Evolutionary conservation across 768 basidiomycete species (phyloP), one percentile per base, ranked within the genome.

Genomic region (Termitomyces sp.): DNA sequence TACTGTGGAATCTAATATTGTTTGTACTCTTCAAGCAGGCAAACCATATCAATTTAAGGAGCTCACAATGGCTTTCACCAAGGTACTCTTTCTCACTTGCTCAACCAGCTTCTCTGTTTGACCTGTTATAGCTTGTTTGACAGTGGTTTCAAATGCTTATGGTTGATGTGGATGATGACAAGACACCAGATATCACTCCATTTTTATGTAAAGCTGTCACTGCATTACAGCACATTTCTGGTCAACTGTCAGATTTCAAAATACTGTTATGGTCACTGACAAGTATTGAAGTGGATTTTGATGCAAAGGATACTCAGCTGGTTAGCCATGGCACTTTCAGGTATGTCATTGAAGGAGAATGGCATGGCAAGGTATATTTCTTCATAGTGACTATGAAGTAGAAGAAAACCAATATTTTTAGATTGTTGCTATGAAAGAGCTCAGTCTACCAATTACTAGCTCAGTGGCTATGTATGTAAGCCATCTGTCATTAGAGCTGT

Each of bases 351-450:
- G 50, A 63, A 57, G 69, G 69, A 42, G 57, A 62, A n/a, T 68
- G 68, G 69, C 51, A 62, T 23, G 63, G 62, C n/a, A 60, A 64
- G 56, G 64, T 62, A 55, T 28, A 31, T 38, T 21, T 10, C 6
- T 53, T 48, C n/a, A 15, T 5, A 41, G 17, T 23, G 15, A 12
- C n/a, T 4, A 23, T 19, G 21, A 4, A 23, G 26, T 7, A 3
- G 12, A 4, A 12, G 17, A 5, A 11, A 38, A 46, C 11, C 19
- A 23, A 21, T 21, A 3, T 45, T 40, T 17, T 38, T 21, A 70
- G 68, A 53, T 63, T 37, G 66, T 70, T 7, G 69, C 69, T 1
- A 64, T 70, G n/a, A 70, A 70, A 52, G 69, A 69, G 53, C 62
- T 68, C 62, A 56, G 64, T 49, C 44, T 58, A 17, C 60, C 61